phyloP scores from a whole-genome alignment of 2,329 filamentous ascomycete species.

The Trichoderma koningii region DNA sequence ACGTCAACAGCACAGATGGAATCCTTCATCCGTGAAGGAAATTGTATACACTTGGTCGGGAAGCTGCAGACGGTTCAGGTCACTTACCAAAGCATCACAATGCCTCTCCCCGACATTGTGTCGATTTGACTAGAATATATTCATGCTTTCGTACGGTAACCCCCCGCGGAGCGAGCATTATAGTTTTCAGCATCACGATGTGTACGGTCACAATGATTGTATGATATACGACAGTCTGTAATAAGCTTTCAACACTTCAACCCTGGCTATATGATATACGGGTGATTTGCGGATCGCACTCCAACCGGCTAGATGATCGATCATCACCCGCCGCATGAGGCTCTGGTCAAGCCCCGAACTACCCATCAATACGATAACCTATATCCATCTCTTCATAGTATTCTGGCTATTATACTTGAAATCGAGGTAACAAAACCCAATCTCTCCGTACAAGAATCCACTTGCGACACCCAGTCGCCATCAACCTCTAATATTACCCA shows the following conservation, averaged over 20 bases:
- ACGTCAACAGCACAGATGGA: too few relatives aligned
- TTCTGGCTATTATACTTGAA: constrained; percentile 10
- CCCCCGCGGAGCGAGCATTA: too few relatives aligned
- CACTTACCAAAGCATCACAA: too few relatives aligned
- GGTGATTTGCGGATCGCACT: not conserved
- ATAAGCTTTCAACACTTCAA: not conserved
- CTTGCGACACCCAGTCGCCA: not conserved
- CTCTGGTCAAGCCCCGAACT: not conserved
- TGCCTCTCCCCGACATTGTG: too few relatives aligned
- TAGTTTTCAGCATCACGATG: not conserved
- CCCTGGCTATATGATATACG: constrained; percentile 3
- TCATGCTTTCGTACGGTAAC: too few relatives aligned
- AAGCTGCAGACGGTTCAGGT: too few relatives aligned
- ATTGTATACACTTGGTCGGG: too few relatives aligned
- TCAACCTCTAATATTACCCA: constrained; percentile 10
- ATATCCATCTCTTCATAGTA: constrained; percentile 25
- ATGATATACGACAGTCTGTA: not conserved
- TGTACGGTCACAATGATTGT: not conserved
- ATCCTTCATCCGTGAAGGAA: too few relatives aligned
- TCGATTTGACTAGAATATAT: too few relatives aligned
- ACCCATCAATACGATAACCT: not conserved
- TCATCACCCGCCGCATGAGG: not conserved
- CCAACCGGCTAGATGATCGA: not conserved
- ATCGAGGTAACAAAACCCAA: not conserved
- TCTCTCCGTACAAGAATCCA: not conserved